Conservation (phyloP, 495 filamentous ascomycete species). For the Cercophora scortea region DNA sequence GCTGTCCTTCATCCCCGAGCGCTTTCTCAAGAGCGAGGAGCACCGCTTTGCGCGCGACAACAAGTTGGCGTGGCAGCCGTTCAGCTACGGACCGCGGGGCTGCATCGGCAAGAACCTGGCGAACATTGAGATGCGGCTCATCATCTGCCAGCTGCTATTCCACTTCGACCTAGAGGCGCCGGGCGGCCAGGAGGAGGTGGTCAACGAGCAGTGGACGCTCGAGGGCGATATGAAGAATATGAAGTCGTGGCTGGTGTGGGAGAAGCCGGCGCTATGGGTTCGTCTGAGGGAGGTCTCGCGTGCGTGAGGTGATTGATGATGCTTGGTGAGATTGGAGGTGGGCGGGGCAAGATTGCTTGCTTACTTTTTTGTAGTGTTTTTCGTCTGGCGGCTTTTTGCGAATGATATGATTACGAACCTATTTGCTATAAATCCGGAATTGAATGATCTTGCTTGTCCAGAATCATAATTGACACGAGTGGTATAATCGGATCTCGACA, state of each 20-base stretch:
- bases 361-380: too few species aligned
- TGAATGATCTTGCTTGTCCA: too few species aligned
- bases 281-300: not conserved
- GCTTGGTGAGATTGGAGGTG: not conserved
- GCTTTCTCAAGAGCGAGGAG: slow-evolving; percentile 34
- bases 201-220: not conserved
- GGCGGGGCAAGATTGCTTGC: too few species aligned
- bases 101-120: slow-evolving; percentile 43
- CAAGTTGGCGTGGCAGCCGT: slow-evolving; percentile 23
- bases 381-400: too few species aligned
- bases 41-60: slow-evolving; percentile 2
- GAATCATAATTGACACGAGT: too few species aligned
- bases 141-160: slow-evolving; percentile 6
- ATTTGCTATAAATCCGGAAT: too few species aligned
- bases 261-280: slow-evolving; percentile 4
- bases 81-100: slow-evolving; percentile 31
- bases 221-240: slow-evolving; percentile 3
- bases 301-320: not conserved
- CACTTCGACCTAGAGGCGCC: slow-evolving; percentile 2
- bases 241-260: slow-evolving; percentile 6
- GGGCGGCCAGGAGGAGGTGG: not conserved
- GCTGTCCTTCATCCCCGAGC: slow-evolving; percentile 32
- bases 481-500: too few species aligned
- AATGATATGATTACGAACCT: too few species aligned
- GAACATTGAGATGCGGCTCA: slow-evolving; percentile 13